Evolutionary conservation across 2,329 filamentous ascomycete species (phyloP).

Genomic region (Waltergamsia citrina): DNA sequence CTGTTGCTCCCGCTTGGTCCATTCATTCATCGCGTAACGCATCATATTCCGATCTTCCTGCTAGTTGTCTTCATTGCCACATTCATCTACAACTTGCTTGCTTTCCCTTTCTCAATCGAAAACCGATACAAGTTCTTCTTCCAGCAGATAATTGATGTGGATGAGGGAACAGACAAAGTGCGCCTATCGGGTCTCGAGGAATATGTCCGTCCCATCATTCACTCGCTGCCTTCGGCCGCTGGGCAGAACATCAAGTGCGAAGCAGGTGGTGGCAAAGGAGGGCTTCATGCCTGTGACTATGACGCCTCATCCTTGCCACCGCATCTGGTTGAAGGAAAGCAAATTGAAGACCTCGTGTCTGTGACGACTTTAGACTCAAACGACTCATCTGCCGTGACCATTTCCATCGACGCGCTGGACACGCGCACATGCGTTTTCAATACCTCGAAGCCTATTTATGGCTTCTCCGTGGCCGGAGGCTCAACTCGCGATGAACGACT

Average conservation of each 20-base stretch:
- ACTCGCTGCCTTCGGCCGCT: conserved; percentile 59
- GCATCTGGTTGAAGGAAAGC: conserved; percentile 42
- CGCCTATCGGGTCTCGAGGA: conserved; percentile 58
- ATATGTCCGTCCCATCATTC: conserved; percentile 58
- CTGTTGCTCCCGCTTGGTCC: conserved; percentile 70
- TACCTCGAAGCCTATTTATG: conserved; percentile 58
- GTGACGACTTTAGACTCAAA: conserved; percentile 31
- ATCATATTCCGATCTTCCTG: conserved; percentile 71
- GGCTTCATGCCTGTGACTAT: conserved; percentile 61
- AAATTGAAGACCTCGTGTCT: conserved; percentile 48
- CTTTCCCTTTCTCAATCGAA: conserved; percentile 77
- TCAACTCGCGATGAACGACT: conserved; percentile 54
- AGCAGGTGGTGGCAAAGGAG: conserved; percentile 26
- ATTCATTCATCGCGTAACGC: conserved; percentile 78
- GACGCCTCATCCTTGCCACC: conserved; percentile 51
- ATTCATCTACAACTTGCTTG: conserved; percentile 73
- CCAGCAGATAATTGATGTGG: conserved; percentile 70
- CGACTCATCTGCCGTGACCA: conserved; percentile 39
- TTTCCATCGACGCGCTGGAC: conserved; percentile 62
- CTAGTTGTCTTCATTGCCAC: conserved; percentile 65
- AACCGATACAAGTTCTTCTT: conserved; percentile 84
- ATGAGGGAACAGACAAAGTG: conserved; percentile 59
- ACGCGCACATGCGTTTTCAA: conserved; percentile 70
- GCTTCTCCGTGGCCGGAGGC: conserved; percentile 54
- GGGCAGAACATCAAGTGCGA: conserved; percentile 50